These are phyloP conservation scores for Moringa oleifera DNA, from an alignment of 345 rosid species.

Conservation along the genomic window DNA sequence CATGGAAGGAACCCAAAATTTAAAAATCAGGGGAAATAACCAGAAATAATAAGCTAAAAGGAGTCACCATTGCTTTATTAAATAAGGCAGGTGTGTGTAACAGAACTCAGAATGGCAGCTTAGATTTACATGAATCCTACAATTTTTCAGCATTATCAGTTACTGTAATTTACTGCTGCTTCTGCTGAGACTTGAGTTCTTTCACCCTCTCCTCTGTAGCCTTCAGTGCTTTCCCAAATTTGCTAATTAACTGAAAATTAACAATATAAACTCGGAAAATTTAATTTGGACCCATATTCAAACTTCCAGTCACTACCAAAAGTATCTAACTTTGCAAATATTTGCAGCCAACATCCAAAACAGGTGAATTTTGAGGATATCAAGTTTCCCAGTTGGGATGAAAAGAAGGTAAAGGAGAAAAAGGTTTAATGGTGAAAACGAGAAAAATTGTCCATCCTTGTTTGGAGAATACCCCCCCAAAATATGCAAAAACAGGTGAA, in stretches of 20 bases:
- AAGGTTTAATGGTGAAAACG: no score
- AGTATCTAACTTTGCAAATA: no score
- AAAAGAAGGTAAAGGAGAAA: no score
- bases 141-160: slow-evolving; percentile 32
- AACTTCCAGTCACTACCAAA: background rate
- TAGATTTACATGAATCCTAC: slow-evolving; percentile 5
- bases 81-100: no score
- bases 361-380: no score
- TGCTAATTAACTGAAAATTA: slow-evolving; percentile 55
- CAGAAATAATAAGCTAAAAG: background rate
- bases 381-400: no score
- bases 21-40: slow-evolving; percentile 10
- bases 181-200: slow-evolving; percentile 69
- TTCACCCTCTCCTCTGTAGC: slow-evolving; percentile 78
- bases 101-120: background rate
- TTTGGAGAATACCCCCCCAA: no score
- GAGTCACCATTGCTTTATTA: background rate
- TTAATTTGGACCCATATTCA: background rate
- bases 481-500: no score
- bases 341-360: no score
- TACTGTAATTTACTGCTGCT: slow-evolving; percentile 17
- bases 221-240: slow-evolving; percentile 66
- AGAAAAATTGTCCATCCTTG: no score
- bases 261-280: background rate
- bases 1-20: no score